Evolutionary conservation across 1,284 basidiomycete genomes (phyloP).

Genomic region (Pseudozyma sp.): DNA sequence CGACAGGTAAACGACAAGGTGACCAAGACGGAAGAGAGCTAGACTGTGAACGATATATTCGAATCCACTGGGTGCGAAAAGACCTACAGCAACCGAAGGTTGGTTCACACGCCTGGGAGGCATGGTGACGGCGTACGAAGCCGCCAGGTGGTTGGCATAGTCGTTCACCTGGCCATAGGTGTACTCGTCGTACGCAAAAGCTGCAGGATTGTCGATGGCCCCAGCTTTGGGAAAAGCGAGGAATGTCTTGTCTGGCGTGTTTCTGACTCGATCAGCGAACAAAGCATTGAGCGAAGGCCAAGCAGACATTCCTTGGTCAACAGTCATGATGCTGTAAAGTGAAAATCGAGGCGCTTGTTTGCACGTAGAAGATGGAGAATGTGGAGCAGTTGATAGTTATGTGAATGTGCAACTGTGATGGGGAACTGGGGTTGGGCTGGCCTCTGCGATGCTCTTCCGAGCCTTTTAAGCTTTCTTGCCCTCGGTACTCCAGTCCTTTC

Average conservation of each 20-base stretch:
- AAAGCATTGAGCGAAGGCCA: slow-evolving; percentile 20
- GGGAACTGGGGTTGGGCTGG: too few species aligned
- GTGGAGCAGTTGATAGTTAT: too few species aligned
- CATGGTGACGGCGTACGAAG: slow-evolving; percentile 8
- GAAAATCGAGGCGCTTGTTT: too few species aligned
- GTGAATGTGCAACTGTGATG: too few species aligned
- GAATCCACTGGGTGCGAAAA: slow-evolving; percentile 18
- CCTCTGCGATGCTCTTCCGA: too few species aligned
- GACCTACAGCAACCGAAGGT: slow-evolving; percentile 1
- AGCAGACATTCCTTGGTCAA: neutral
- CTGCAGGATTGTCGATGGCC: neutral
- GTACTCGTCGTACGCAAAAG: slow-evolving; percentile 17
- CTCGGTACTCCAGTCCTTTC: too few species aligned
- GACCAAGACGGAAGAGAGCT: slow-evolving; percentile 25
- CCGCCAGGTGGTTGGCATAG: slow-evolving; percentile 1
- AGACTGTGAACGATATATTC: slow-evolving; percentile 17
- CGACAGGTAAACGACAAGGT: slow-evolving; percentile 20
- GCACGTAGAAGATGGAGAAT: too few species aligned
- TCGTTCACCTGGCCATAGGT: slow-evolving; percentile 18
- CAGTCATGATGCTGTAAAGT: neutral
- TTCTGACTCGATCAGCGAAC: slow-evolving; percentile 13
- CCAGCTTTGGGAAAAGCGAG: slow-evolving; percentile 7
- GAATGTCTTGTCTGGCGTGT: slow-evolving; percentile 7
- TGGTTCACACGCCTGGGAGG: slow-evolving; percentile 2
- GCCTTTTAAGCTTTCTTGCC: too few species aligned